Base-by-base conservation (phyloP, 306 rosid species). In the Lathyrus oleraceus region DNA sequence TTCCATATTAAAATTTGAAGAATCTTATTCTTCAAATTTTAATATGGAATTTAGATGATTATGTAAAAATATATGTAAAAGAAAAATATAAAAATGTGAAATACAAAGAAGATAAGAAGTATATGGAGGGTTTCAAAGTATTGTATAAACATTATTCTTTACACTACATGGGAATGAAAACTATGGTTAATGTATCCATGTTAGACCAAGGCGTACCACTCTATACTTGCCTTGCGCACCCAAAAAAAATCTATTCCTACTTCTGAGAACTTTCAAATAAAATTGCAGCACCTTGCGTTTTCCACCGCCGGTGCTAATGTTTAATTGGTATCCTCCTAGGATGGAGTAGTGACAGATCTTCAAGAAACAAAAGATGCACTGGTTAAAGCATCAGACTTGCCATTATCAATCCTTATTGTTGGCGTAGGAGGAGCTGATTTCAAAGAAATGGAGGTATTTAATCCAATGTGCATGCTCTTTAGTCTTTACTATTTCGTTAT, bases 391-490 rank as follows among this genome's bases (percentile, higher is more conserved):
- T 95, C 99, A 21, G 97, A 95, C 69, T 87, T 95, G 65, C 97
- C 99, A 11, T 70, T 95, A 69, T 95, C 99, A 25, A 95, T 95
- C 74, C 97, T 95, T 74, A 95, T 95, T 60, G 87, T 95, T 78
- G 99, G 99, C 15, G 97, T 95, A 21, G 99, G 99, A 81, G 99
- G 99, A 77, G 97, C 99, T 7, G 99, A 95, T 80, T 95, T 91
- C 77, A 95, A 95, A 86, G 99, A 95, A 82, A 95, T 95, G 99
- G 97, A 95, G 99, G 99, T 95, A 89, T 64, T 30, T 14, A 44
- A 8, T 62, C 54, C 28, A 51, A 65, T 23, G 6, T 8, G 20
- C 70, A 45, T 67, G 10, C 65, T 30, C 67, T 71, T 54, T 56
- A 38, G 35, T 8, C 56, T 74, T 60, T 49, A 30, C 40, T 6